A percentile compares a stretch with the other conserved stretches of the same genome.
Evolutionary conservation across 257 asterid genomes (phyloP).

Genomic region (Vinca minor): DNA sequence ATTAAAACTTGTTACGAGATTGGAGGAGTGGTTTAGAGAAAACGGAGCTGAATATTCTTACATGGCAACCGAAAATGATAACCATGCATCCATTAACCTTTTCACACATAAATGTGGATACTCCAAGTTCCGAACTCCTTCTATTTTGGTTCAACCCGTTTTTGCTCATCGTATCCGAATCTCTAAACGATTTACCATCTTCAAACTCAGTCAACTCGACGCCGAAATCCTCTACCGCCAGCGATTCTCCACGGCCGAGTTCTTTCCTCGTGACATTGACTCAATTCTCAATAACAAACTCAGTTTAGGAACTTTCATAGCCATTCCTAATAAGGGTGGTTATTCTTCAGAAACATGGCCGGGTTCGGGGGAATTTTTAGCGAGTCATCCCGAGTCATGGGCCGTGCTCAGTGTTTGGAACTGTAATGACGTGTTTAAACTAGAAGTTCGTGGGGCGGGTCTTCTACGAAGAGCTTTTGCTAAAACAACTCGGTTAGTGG

Average conservation of each 20-base stretch:
- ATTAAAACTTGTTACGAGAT: conserved; percentile 42
- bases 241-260: conserved; percentile 59
- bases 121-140: conserved; percentile 68
- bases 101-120: conserved; percentile 75
- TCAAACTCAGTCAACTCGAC: conserved; percentile 44
- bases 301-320: conserved; percentile 60
- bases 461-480: conserved; percentile 37
- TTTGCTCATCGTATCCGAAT: conserved; percentile 53
- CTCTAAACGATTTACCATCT: conserved; percentile 25
- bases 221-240: conserved; percentile 63
- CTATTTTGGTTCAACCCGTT: conserved; percentile 70
- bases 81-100: conserved; percentile 59
- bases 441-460: conserved; percentile 88
- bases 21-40: conserved; percentile 67
- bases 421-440: conserved; percentile 58
- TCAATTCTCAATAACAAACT: conserved; percentile 46
- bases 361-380: conserved; percentile 39
- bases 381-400: conserved; percentile 67
- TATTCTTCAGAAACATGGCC: conserved; percentile 43
- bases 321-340: conserved; percentile 38
- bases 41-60: conserved; percentile 78
- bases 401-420: conserved; percentile 84
- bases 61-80: conserved; percentile 90
- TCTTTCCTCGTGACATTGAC: conserved; percentile 84
- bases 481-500: conserved; percentile 49